Evolutionary conservation across 352 stramenopile species (phyloP).

Genomic region (Phytophthora boehmeriae): DNA sequence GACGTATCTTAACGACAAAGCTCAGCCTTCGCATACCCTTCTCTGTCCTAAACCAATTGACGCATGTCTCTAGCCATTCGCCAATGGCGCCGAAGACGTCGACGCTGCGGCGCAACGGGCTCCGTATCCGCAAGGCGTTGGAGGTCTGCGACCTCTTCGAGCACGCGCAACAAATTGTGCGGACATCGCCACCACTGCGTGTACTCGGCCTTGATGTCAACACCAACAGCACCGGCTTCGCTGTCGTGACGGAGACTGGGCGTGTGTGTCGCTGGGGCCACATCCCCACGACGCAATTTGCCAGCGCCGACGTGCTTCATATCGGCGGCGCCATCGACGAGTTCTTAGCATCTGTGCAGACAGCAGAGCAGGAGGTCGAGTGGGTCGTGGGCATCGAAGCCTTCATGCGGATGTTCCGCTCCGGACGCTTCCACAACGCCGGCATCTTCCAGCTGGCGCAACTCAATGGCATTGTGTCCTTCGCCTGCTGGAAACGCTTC

Average conservation of each 20-base stretch:
- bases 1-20: not conserved
- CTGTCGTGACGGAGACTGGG: constrained; percentile 59
- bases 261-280: constrained; percentile 64
- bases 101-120: constrained; percentile 48
- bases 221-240: constrained; percentile 83
- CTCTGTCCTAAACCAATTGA: not conserved
- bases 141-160: constrained; percentile 29
- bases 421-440: constrained; percentile 79
- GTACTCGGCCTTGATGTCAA: constrained; percentile 86
- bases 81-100: constrained; percentile 19
- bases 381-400: constrained; percentile 87
- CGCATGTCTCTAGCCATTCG: constrained; percentile 1
- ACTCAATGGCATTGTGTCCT: constrained; percentile 87
- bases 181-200: constrained; percentile 40
- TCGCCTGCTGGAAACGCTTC: constrained; percentile 75
- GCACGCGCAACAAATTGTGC: constrained; percentile 35
- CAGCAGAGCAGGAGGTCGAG: constrained; percentile 23
- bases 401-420: constrained; percentile 85
- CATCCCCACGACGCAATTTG: constrained; percentile 63
- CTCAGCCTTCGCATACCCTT: not conserved
- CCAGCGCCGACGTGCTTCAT: constrained; percentile 66
- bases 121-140: constrained; percentile 64
- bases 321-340: constrained; percentile 63
- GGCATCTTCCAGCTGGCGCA: constrained; percentile 88
- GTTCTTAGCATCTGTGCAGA: constrained; percentile 40